Evolutionary conservation across 106 monocot species (phyloP), one percentile per base, ranked within the genome.

Genomic region (Acorus gramineus): DNA sequence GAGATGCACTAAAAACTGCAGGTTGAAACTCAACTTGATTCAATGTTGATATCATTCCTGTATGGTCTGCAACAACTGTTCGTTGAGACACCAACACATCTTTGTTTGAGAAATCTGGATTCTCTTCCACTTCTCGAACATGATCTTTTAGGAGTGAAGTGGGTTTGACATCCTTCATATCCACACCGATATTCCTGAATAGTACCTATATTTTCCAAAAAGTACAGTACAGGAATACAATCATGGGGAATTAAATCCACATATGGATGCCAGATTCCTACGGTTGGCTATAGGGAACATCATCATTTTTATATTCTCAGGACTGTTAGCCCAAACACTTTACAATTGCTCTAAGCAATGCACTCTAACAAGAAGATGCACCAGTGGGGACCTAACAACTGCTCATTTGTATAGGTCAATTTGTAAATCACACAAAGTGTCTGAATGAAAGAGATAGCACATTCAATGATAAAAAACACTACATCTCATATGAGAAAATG

Each of bases 21-120:
- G 68, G 67, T 62, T 85, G 85, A 57, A 83, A 11, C 56, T 98
- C 96, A 50, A 72, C 69, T 73, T 79, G 85, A 77, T 65, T 85
- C 56, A 79, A 42, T 64, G 79, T 47, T 64, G 82, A 65, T 42
- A 82, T 57, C 55, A 81, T 50, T 42, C 72, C 70, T 13, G 85
- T 82, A 50, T 66, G 69, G 28, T 98, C 96, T 60, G 85, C 14
- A 56, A 84, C 52, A 44, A 83, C 64, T 42, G 80, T 68, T 66
- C 82, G 64, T 63, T 82, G 90, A 6, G 82, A 53, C 49, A 81
- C 60, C 69, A 28, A 76, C 60, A 79, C 69, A 70, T 98, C 96
- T 73, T 98, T 91, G 59, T 74, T 92, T 53, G 91, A 88, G 79
- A 98, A 98, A 81, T 98, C 96, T 10, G 96, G 91, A 76, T 92